Conservation (phyloP, 306 rosid species). For the Quercus parvula region DNA sequence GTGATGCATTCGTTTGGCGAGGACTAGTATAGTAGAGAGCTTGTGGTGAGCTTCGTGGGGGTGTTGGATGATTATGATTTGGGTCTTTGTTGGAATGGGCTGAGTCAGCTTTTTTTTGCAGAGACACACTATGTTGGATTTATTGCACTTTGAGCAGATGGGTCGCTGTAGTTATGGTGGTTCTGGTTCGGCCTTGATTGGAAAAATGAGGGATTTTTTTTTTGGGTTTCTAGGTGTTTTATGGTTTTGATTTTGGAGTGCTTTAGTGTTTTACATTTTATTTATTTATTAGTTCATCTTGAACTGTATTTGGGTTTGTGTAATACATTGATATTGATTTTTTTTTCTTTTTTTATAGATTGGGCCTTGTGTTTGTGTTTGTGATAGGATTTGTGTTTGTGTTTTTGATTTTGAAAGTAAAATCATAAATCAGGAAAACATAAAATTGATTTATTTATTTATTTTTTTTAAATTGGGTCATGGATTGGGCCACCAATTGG, state of each 20-base stretch:
- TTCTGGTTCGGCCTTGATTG: slow-evolving; percentile 7
- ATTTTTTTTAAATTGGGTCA: too few relatives aligned
- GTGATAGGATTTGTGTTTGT: too few relatives aligned
- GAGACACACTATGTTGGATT: slow-evolving; percentile 73
- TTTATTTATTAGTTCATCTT: too few relatives aligned
- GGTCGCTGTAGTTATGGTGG: slow-evolving; percentile 13
- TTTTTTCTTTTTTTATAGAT: too few relatives aligned
- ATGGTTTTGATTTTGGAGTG: background rate
- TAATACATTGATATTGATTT: too few relatives aligned
- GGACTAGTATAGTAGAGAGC: slow-evolving; percentile 87
- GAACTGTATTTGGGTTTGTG: too few relatives aligned
- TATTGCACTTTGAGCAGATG: slow-evolving; percentile 51
- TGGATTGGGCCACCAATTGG: too few relatives aligned
- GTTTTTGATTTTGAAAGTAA: too few relatives aligned
- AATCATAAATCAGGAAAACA: too few relatives aligned
- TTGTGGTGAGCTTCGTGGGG: slow-evolving; percentile 87
- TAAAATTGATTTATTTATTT: too few relatives aligned
- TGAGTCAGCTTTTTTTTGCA: slow-evolving; percentile 53
- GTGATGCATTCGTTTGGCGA: slow-evolving; percentile 32
- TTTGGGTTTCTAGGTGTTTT: background rate
- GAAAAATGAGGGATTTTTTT: too few relatives aligned
- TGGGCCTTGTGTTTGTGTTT: too few relatives aligned
- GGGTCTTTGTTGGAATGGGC: slow-evolving; percentile 60
- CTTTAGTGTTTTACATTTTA: slow-evolving; percentile 14
- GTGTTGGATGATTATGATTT: slow-evolving; percentile 67